phyloP scores from a whole-genome alignment of 371 early-diverging fungal species.

The Syncephalastrum contaminatum region DNA sequence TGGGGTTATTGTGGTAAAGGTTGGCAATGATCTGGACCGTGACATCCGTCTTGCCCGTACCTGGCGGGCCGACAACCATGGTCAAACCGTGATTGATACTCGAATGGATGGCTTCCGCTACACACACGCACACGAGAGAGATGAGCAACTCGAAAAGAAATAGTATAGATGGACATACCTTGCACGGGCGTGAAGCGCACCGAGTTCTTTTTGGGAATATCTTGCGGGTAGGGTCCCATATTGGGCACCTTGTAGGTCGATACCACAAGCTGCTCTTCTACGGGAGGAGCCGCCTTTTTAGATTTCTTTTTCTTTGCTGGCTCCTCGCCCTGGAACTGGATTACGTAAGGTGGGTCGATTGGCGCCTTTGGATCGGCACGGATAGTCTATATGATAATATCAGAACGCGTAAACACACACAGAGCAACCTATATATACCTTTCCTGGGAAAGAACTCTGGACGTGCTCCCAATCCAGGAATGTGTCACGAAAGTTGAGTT shows the following conservation, averaged over 20 bases:
- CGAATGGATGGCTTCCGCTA: slow-evolving; percentile 81
- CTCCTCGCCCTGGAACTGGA: slow-evolving; percentile 47
- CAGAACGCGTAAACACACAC: neutral
- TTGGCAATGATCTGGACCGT: slow-evolving; percentile 95
- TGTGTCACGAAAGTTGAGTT: slow-evolving; percentile 83
- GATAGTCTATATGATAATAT: neutral
- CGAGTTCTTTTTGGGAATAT: slow-evolving; percentile 63
- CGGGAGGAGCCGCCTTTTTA: slow-evolving; percentile 32
- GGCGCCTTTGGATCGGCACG: slow-evolving; percentile 2
- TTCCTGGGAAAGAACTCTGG: slow-evolving; percentile 62
- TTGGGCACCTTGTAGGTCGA: slow-evolving; percentile 60
- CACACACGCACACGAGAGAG: neutral
- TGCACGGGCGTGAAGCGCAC: slow-evolving; percentile 87
- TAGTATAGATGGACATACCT: slow-evolving; percentile 26
- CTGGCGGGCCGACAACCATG: slow-evolving; percentile 94
- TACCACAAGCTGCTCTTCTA: slow-evolving; percentile 47
- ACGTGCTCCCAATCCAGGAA: slow-evolving; percentile 84
- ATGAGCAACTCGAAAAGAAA: neutral
- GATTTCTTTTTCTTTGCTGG: slow-evolving; percentile 41
- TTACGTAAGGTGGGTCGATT: slow-evolving; percentile 62
- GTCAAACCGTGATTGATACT: slow-evolving; percentile 86
- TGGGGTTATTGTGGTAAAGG: slow-evolving; percentile 86
- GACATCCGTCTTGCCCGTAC: slow-evolving; percentile 96
- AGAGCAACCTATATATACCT: slow-evolving; percentile 13
- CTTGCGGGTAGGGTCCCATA: slow-evolving; percentile 77